Evolutionary conservation across 495 filamentous ascomycete species (phyloP), one percentile per base, ranked within the genome.

Genomic region (Massariosphaeria phaeospora): DNA sequence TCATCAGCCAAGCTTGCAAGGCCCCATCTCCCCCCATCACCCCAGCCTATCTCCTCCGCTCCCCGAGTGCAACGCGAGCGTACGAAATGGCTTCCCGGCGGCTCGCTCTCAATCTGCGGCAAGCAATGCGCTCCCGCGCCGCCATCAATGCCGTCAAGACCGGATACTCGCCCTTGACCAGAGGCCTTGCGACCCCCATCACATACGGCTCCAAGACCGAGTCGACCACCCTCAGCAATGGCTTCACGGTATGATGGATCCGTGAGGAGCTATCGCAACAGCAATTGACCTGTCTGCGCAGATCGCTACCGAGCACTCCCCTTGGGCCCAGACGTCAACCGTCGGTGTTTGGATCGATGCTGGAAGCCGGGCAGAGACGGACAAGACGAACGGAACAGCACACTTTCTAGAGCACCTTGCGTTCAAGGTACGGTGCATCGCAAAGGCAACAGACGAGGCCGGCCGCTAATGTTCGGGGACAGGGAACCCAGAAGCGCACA

Each of bases 301-400:
- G 94, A 88, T 97, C 69, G 91, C 93, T 55, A 94, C 93, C 65
- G 93, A 98, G 68, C 86, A 96, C 76, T 96, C 93, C 44, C 93
- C 93, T 65, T 97, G 89, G 80, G 91, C 93, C 59, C 91, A 97
- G 78, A 99, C 93, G 52, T 94, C 89, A 62, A 99, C 93, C 41
- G 94, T 97, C 64, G 93, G 93, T 67, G 88, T 99, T 39, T 99
- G 94, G 87, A 97, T 99, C 71, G 94, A 99, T 78, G 91, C 93
- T 79, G 93, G 93, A 72, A 94, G 88, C 73, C 81, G 93, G 71
- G 90, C 93, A 72, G 93, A 99, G 81, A 99, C 93, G 63, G 88
- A 93, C 76, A 88, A 85, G 82, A 95, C 90, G 66, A 97, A 96
- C 79, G 93, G 93, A 75, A 97, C 94, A 56, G 93, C 93, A 57